Evolutionary conservation across 257 asterid genomes (phyloP).

Genomic region (Schizonepeta tenuifolia): DNA sequence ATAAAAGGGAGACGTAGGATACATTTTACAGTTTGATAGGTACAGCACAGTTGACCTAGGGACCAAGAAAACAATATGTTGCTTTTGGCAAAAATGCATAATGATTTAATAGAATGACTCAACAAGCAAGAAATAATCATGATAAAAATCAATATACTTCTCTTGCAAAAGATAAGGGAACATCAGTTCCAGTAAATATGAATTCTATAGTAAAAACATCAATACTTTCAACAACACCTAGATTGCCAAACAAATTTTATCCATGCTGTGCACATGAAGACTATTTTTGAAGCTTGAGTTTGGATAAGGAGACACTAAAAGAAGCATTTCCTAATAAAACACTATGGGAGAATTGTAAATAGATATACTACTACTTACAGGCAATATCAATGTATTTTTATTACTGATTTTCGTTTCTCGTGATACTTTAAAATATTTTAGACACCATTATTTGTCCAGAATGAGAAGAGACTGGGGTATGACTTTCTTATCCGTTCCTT

Average conservation of each 20-base stretch:
- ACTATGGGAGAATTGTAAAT: not conserved
- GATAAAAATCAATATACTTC: not conserved
- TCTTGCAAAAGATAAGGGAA: not conserved
- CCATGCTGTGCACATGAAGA: not conserved
- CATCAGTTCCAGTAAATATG: not conserved
- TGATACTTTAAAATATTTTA: too few species aligned
- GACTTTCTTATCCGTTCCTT: not conserved
- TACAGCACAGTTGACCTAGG: not conserved
- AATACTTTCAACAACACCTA: not conserved
- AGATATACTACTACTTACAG: not conserved
- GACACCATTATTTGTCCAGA: too few species aligned
- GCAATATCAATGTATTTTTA: not conserved
- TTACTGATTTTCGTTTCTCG: not conserved
- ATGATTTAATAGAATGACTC: not conserved
- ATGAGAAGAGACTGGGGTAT: too few species aligned
- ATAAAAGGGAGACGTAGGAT: not conserved
- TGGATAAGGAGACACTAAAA: not conserved
- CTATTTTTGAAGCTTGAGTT: not conserved
- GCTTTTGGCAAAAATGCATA: not conserved
- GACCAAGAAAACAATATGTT: not conserved
- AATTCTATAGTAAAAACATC: not conserved
- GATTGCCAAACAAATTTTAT: not conserved
- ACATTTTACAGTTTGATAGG: not conserved
- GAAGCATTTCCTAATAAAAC: not conserved
- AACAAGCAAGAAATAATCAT: not conserved